These are phyloP conservation scores for Fusarium compactum DNA, from an alignment of 2,329 filamentous ascomycete species.

Conservation along the genomic window DNA sequence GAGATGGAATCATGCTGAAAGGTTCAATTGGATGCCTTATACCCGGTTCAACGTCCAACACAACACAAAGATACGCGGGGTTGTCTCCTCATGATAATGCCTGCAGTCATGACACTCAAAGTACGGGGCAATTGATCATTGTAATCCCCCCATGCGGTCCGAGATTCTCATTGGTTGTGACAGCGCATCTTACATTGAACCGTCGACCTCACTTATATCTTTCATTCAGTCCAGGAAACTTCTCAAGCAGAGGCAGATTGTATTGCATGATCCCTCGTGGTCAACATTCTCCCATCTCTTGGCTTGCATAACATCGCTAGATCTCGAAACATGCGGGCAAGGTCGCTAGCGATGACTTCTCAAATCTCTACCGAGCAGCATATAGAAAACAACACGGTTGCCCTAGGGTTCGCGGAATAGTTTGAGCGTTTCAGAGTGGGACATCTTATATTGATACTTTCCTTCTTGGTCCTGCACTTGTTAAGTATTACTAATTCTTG, in stretches of 20 bases:
- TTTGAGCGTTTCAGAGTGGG: neutral
- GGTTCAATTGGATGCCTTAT: neutral
- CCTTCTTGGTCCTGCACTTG: neutral
- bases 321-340: slow-evolving; percentile 12
- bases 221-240: slow-evolving; percentile 30
- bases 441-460: neutral
- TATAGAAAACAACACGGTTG: neutral
- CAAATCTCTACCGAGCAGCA: neutral
- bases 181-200: slow-evolving; percentile 14
- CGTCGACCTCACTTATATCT: slow-evolving; percentile 22
- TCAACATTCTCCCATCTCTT: neutral
- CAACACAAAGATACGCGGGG: slow-evolving; percentile 17
- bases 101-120: slow-evolving; percentile 15
- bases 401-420: neutral
- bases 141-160: slow-evolving; percentile 17
- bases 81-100: slow-evolving; percentile 23
- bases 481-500: neutral
- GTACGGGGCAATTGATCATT: slow-evolving; percentile 22
- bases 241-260: slow-evolving; percentile 6
- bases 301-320: neutral
- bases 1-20: slow-evolving; percentile 11
- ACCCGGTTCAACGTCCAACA: slow-evolving; percentile 12
- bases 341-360: slow-evolving; percentile 13
- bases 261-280: slow-evolving; percentile 13
- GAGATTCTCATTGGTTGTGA: slow-evolving; percentile 24